Percentiles rank a stretch among this genome's conserved stretches.
These are phyloP conservation scores for Thielaviopsis populi DNA, from an alignment of 2,329 filamentous ascomycete genomes.

Conservation along the genomic window DNA sequence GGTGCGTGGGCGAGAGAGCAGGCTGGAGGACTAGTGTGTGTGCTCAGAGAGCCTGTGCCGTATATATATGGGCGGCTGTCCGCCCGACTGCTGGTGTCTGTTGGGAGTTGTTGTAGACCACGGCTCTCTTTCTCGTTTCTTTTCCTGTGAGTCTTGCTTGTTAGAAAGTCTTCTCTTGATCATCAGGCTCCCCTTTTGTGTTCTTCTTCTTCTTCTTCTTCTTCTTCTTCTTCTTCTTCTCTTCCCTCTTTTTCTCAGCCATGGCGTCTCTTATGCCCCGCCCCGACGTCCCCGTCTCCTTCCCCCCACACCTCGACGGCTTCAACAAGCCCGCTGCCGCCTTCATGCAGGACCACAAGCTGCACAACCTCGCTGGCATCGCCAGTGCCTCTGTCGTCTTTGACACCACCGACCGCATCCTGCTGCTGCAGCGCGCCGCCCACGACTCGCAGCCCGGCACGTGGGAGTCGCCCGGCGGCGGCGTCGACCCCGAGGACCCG, in stretches of 20 bases:
- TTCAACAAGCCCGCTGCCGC: conserved; percentile 17
- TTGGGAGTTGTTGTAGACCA: too few species aligned
- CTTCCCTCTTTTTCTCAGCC: neutral
- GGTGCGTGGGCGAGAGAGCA: too few species aligned
- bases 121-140: neutral
- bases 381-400: conserved; percentile 26
- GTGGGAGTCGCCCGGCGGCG: conserved; percentile 38
- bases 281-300: conserved; percentile 17
- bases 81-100: neutral
- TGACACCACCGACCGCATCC: conserved; percentile 24
- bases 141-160: neutral
- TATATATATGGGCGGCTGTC: neutral
- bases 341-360: conserved; percentile 18
- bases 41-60: neutral
- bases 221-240: neutral
- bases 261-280: conserved; percentile 14
- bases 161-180: neutral
- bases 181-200: too few species aligned
- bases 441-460: conserved; percentile 30
- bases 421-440: conserved; percentile 33
- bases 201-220: neutral
- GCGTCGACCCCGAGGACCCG: conserved; percentile 28
- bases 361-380: conserved; percentile 20
- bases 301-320: conserved; percentile 17
- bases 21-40: neutral